phyloP scores from a whole-genome alignment of 164 flowering plant genomes.

The Aristolochia contorta region DNA sequence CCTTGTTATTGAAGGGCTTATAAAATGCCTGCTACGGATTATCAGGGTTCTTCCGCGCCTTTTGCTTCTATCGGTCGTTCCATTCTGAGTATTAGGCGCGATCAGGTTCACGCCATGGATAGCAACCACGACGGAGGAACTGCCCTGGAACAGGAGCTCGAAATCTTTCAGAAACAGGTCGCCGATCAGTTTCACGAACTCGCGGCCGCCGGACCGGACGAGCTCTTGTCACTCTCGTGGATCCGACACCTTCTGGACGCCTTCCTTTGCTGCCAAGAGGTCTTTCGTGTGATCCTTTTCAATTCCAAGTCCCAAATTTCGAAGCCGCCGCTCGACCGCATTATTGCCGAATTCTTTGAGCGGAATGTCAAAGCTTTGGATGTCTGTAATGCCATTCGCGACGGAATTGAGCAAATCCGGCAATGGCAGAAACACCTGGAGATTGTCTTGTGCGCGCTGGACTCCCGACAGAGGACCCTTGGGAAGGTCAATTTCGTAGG shows the following conservation, averaged over 20 bases:
- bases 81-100: constrained; percentile 54
- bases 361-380: constrained; percentile 76
- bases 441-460: constrained; percentile 60
- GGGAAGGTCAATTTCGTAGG: constrained; percentile 77
- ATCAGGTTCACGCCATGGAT: constrained; percentile 66
- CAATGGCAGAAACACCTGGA: constrained; percentile 79
- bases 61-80: constrained; percentile 42
- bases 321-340: constrained; percentile 49
- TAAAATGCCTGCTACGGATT: constrained; percentile 73
- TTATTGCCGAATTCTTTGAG: constrained; percentile 54
- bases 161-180: constrained; percentile 56
- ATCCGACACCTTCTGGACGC: constrained; percentile 55
- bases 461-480: constrained; percentile 22
- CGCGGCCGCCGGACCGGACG: constrained; percentile 20
- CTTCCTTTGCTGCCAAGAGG: constrained; percentile 72
- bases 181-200: constrained; percentile 44
- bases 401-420: constrained; percentile 75
- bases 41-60: constrained; percentile 45
- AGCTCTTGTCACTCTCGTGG: constrained; percentile 70
- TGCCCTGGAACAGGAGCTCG: constrained; percentile 41
- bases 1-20: background rate
- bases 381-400: constrained; percentile 81
- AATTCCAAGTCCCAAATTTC: constrained; percentile 24
- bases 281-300: constrained; percentile 45
- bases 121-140: constrained; percentile 15